These are phyloP conservation scores for Starmerella bacillaris DNA, from an alignment of 805 yeast species.

Conservation along the genomic window DNA sequence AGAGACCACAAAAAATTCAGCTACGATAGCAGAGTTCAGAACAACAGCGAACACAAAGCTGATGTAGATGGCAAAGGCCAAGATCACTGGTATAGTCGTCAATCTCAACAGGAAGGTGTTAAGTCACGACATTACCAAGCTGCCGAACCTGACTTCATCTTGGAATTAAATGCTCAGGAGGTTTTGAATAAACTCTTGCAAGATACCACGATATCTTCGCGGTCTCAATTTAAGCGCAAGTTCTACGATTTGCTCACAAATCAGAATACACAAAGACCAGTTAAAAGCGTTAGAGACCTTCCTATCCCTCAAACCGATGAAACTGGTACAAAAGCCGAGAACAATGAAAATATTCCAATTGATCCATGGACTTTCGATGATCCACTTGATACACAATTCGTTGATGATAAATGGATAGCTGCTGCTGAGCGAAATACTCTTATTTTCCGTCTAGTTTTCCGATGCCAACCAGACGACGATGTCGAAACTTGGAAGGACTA, in stretches of 20 bases:
- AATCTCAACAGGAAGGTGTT: conserved; percentile 13
- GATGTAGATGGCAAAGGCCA: conserved; percentile 66
- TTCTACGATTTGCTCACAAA: conserved; percentile 16
- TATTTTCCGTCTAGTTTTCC: conserved; percentile 68
- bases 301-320: conserved; percentile 16
- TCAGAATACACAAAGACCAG: conserved; percentile 12
- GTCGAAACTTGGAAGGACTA: conserved; percentile 86
- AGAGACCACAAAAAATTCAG: conserved; percentile 69
- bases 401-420: conserved; percentile 62
- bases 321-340: conserved; percentile 15
- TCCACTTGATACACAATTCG: conserved; percentile 67
- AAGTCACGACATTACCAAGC: conserved; percentile 2
- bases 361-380: conserved; percentile 84
- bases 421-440: conserved; percentile 71
- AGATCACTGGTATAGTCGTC: conserved; percentile 38
- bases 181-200: conserved; percentile 12
- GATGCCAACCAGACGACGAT: conserved; percentile 83
- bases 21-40: conserved; percentile 62
- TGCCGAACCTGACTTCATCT: conserved; percentile 16
- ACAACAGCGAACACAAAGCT: conserved; percentile 40
- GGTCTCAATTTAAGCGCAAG: conserved; percentile 19
- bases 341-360: conserved; percentile 31
- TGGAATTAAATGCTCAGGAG: conserved; percentile 18
- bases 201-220: conserved; percentile 11
- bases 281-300: conserved; percentile 9